phyloP scores from a whole-genome alignment of 192 early-diverging fungal species.

The Linnemannia schmuckeri region DNA sequence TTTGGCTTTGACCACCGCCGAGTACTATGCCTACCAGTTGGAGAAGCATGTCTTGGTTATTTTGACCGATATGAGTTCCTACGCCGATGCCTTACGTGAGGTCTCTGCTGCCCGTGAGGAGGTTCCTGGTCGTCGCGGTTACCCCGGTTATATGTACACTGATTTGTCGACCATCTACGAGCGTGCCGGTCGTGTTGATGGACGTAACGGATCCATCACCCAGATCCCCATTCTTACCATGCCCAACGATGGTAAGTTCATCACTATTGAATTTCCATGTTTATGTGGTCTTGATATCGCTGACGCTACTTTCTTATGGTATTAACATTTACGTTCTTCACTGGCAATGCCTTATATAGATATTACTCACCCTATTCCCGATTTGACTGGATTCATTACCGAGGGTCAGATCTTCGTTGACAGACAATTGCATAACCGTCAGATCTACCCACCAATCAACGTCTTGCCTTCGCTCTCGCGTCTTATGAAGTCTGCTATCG shows the following conservation, averaged over 20 bases:
- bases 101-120: slow-evolving; percentile 99
- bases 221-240: slow-evolving; percentile 99
- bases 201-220: slow-evolving; percentile 97
- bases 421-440: slow-evolving; percentile 98
- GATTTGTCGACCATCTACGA: slow-evolving; percentile 99
- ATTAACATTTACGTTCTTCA: background rate
- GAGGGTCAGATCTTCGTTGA: slow-evolving; percentile 99
- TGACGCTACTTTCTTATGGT: background rate
- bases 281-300: background rate
- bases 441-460: slow-evolving; percentile 99
- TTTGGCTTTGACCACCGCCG: slow-evolving; percentile 97
- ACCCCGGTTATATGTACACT: slow-evolving; percentile 99
- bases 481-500: slow-evolving; percentile 99
- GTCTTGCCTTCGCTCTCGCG: slow-evolving; percentile 98
- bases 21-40: slow-evolving; percentile 99
- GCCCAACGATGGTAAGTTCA: slow-evolving; percentile 95
- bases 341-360: slow-evolving; percentile 61
- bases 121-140: slow-evolving; percentile 99
- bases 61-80: slow-evolving; percentile 99
- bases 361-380: slow-evolving; percentile 99
- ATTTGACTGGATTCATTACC: slow-evolving; percentile 99
- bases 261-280: background rate
- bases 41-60: slow-evolving; percentile 99
- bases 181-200: slow-evolving; percentile 97
- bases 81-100: slow-evolving; percentile 99